phyloP scores from a whole-genome alignment of 2,329 filamentous ascomycete genomes.

The Calonectria honghensis region DNA sequence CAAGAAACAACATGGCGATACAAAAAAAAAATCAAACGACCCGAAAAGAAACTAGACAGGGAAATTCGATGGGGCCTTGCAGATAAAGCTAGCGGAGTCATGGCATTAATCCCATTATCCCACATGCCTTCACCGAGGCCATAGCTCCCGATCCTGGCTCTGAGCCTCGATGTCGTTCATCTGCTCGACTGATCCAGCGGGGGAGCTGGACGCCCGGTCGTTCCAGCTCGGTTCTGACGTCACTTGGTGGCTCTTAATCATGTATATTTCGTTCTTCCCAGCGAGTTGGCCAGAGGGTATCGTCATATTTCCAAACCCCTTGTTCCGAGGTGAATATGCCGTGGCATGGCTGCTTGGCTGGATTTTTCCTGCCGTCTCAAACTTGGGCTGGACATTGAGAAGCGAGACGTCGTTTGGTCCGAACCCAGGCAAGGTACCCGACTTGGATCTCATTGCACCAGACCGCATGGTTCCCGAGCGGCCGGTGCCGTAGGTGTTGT shows the following conservation, averaged over 20 bases:
- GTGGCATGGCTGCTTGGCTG: conserved; percentile 40
- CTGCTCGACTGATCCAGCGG: conserved; percentile 53
- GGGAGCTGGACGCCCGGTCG: conserved; percentile 47
- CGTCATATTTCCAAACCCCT: conserved; percentile 37
- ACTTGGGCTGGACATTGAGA: conserved; percentile 51
- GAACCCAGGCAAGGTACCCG: conserved; percentile 50
- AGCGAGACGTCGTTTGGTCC: conserved; percentile 63
- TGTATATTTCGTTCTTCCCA: conserved; percentile 60
- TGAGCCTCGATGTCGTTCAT: conserved; percentile 59
- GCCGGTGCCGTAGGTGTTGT: conserved; percentile 58
- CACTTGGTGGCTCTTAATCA: conserved; percentile 58
- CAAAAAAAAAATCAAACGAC: background rate
- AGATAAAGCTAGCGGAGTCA: conserved; percentile 9
- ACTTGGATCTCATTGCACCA: conserved; percentile 42
- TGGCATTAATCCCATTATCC: conserved; percentile 38
- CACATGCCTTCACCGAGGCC: conserved; percentile 34
- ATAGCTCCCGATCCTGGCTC: conserved; percentile 53
- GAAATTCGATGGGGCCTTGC: background rate
- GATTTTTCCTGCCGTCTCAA: conserved; percentile 32
- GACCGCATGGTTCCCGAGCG: conserved; percentile 55
- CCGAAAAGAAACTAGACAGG: conserved; percentile 16
- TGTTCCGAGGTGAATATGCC: conserved; percentile 50
- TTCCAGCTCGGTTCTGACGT: conserved; percentile 50
- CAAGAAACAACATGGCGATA: background rate
- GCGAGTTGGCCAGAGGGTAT: conserved; percentile 48